Conservation (phyloP, 169 alveolate genomes). For the Eimeria maxima region DNA sequence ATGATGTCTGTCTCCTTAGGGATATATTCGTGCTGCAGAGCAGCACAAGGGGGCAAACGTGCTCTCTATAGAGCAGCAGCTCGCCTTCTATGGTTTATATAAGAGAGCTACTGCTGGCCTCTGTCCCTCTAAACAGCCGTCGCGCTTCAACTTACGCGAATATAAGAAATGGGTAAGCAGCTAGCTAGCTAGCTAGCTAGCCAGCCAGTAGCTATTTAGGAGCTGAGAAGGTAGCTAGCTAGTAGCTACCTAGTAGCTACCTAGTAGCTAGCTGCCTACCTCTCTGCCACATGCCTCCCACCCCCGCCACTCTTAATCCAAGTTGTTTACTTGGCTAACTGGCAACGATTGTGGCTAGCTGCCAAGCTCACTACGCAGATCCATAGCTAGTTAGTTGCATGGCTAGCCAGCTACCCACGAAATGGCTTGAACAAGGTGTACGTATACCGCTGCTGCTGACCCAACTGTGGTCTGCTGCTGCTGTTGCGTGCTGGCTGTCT, state of each 20-base stretch:
- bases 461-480: neutral
- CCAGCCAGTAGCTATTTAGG: neutral
- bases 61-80: conserved; percentile 1
- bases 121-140: conserved; percentile 26
- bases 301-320: neutral
- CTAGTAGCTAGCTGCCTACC: neutral
- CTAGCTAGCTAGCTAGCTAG: neutral
- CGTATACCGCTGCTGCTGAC: neutral
- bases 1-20: neutral
- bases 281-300: neutral
- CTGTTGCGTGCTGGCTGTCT: neutral
- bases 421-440: neutral
- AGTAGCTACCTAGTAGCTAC: neutral
- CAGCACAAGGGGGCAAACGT: neutral
- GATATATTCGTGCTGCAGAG: neutral
- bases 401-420: neutral
- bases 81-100: conserved; percentile 3
- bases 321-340: neutral
- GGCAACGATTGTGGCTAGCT: neutral
- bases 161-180: conserved; percentile 41
- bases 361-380: neutral
- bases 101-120: conserved; percentile 24
- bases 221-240: neutral
- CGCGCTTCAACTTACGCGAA: conserved; percentile 26
- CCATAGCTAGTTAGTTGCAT: neutral